Evolutionary conservation across 768 basidiomycete species (phyloP).

Genomic region (Termitomyces sp.): DNA sequence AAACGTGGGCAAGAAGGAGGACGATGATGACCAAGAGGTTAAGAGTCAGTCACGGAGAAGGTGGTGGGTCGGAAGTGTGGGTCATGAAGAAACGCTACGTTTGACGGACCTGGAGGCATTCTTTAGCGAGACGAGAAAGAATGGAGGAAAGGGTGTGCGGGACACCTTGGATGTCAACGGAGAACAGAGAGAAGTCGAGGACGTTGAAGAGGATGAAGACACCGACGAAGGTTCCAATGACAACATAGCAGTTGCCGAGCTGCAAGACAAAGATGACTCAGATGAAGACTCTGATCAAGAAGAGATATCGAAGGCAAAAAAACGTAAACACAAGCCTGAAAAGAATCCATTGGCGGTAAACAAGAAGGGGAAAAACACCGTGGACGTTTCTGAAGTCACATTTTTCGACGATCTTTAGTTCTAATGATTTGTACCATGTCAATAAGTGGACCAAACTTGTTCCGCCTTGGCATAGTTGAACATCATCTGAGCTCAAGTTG

Average conservation of each 20-base stretch:
- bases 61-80: conserved; percentile 90
- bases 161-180: neutral
- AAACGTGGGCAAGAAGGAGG: conserved; percentile 7
- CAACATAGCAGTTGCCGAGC: conserved; percentile 20
- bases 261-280: conserved; percentile 16
- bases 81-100: conserved; percentile 83
- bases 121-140: conserved; percentile 33
- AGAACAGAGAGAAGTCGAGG: conserved; percentile 31
- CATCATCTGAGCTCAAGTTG: neutral
- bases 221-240: conserved; percentile 16
- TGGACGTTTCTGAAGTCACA: conserved; percentile 45
- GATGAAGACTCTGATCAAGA: conserved; percentile 20
- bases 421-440: too few species aligned
- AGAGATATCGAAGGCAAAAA: conserved; percentile 32
- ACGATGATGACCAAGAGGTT: conserved; percentile 16
- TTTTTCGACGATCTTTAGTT: conserved; percentile 66
- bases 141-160: neutral
- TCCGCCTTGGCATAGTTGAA: too few species aligned
- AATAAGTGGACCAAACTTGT: neutral
- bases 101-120: conserved; percentile 81
- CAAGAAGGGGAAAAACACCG: conserved; percentile 55
- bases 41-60: conserved; percentile 22
- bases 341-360: conserved; percentile 42
- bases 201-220: conserved; percentile 21
- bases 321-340: conserved; percentile 54